Conservation (phyloP, 306 rosid species). For the Alnus glutinosa region DNA sequence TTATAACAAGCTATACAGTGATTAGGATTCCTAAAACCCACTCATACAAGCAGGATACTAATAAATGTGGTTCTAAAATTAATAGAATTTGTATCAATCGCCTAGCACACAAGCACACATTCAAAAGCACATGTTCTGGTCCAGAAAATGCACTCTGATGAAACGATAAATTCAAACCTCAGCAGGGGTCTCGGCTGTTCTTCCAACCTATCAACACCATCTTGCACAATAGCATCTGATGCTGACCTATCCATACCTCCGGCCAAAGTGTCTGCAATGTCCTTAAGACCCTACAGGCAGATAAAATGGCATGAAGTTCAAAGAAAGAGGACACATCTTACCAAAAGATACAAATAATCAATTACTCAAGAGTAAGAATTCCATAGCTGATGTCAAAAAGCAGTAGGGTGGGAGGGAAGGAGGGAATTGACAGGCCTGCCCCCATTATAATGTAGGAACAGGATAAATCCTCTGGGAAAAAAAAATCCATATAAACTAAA, state of each 20-base stretch:
- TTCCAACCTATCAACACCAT: slow-evolving; percentile 40
- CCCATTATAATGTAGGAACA: neutral
- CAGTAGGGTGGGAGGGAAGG: neutral
- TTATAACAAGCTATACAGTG: neutral
- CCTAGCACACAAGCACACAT: slow-evolving; percentile 1
- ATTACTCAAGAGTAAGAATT: neutral
- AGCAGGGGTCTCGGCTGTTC: slow-evolving; percentile 41
- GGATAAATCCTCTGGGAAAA: neutral
- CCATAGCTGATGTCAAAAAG: neutral
- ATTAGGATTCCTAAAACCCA: neutral
- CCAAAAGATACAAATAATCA: neutral
- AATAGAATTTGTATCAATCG: neutral
- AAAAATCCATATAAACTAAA: neutral
- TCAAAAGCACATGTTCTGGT: neutral
- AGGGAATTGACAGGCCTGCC: neutral
- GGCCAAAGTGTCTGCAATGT: slow-evolving; percentile 41
- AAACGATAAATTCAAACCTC: slow-evolving; percentile 52
- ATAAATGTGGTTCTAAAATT: neutral
- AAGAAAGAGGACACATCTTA: slow-evolving; percentile 10
- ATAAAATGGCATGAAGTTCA: slow-evolving; percentile 20
- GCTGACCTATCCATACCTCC: slow-evolving; percentile 33
- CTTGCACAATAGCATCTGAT: slow-evolving; percentile 41
- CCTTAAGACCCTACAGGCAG: slow-evolving; percentile 80
- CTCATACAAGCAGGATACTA: neutral
- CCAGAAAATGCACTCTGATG: slow-evolving; percentile 9